Evolutionary conservation across 2,329 filamentous ascomycete genomes (phyloP), one percentile per base, ranked within the genome.

Genomic region (Paracoccidioides lutzii): DNA sequence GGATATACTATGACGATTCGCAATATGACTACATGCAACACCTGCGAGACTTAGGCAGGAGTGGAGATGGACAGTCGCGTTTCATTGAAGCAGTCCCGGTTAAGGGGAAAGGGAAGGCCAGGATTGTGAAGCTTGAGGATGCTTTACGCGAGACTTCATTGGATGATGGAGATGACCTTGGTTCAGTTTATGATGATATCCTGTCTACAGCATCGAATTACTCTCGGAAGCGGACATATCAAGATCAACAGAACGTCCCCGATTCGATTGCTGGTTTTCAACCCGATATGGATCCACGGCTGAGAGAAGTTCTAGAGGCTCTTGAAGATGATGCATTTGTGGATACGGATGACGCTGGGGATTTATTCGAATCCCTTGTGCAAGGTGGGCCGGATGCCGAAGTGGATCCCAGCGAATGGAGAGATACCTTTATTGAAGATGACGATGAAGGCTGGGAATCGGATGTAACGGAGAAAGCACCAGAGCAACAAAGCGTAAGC

Each of bases 1-100:
- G 93, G 60, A 82, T 98, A 61, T 98, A 87, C 77, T 98, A 80
- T 71, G 94, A 98, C 72, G 93, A 98, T 73, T 86, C 88, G 61
- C 81, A 88, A 66, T 98, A 98, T 73, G 93, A 98, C 72, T 98
- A 98, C 75, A 98, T 98, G 93, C 93, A 98, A 72, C 93, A 98
- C 72, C 76, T 98, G 78, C 86, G 90, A 55, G 93, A 97, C 64
- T 75, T 98, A n/a, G 84, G 84, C 56, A 71, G 76, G 45, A 88
- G 72, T 5, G 72, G 70, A 4, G 87, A 87, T 35, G 85, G 38
- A 12, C 50, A 90, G 55, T 82, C 85, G 35, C 83, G 90, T 50
- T 97, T 95, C 67, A 80, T 98, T 42, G 90, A 96, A 59, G 81
- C 81, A 1, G 7, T n/a, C 22, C 12, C 38, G 6, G 12, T 43